A percentile compares a stretch with the other conserved stretches of the same genome.
Evolutionary conservation across 805 yeast genomes (phyloP).

Genomic region (Kluyveromyces starmeri): DNA sequence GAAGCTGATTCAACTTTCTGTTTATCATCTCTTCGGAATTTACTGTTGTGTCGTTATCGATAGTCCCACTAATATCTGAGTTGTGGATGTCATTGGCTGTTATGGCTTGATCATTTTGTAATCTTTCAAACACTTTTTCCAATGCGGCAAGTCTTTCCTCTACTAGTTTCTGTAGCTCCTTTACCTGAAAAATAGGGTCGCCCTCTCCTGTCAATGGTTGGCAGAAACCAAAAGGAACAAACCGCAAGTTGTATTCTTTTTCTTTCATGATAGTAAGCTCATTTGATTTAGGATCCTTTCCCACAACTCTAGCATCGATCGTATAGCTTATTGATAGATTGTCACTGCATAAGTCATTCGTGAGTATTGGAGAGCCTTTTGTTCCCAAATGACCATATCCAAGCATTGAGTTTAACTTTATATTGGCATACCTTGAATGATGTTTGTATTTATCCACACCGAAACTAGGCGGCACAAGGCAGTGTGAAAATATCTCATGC

Average conservation of each 20-base stretch:
- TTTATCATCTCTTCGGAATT: conserved; percentile 20
- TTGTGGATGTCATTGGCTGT: conserved; percentile 19
- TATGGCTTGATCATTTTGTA: conserved; percentile 19
- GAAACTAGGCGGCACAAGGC: conserved; percentile 34
- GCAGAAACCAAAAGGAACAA: conserved; percentile 34
- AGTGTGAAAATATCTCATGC: conserved; percentile 34
- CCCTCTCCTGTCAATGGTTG: conserved; percentile 16
- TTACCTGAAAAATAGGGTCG: conserved; percentile 16
- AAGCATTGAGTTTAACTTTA: conserved; percentile 25
- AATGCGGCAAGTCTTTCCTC: conserved; percentile 23
- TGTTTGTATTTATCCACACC: conserved; percentile 30
- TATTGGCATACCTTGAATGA: conserved; percentile 25
- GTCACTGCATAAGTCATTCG: conserved; percentile 41
- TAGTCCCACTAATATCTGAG: conserved; percentile 22
- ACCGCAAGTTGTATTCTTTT: conserved; percentile 31
- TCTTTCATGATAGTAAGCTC: conserved; percentile 29
- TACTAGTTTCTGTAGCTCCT: conserved; percentile 16
- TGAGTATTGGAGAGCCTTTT: conserved; percentile 46
- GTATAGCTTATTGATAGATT: conserved; percentile 42
- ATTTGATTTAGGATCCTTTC: conserved; percentile 30
- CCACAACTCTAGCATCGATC: conserved; percentile 49
- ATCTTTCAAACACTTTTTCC: conserved; percentile 16
- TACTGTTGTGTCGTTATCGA: conserved; percentile 15
- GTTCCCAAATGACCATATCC: conserved; percentile 45
- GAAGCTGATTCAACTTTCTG: conserved; percentile 25